phyloP scores from a whole-genome alignment of 192 early-diverging fungal genomes.

The Endogone sp. region DNA sequence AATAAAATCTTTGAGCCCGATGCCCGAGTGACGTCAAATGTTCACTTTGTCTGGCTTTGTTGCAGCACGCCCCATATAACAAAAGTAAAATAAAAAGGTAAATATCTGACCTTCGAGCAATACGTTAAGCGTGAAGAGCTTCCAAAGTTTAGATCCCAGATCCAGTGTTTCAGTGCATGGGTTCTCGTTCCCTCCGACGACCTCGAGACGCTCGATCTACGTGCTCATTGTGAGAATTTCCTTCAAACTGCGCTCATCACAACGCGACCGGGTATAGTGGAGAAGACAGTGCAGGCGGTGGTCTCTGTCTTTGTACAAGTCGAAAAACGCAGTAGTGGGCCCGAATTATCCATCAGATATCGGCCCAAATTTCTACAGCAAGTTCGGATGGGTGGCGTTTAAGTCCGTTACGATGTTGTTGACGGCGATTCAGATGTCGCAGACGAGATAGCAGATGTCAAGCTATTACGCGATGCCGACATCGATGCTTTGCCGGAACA shows the following conservation, averaged over 20 bases:
- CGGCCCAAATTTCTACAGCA: slow-evolving; percentile 4
- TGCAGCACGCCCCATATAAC: too few relatives aligned
- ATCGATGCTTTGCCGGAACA: background rate
- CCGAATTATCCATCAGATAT: slow-evolving; percentile 2
- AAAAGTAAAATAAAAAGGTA: too few relatives aligned
- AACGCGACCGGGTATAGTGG: background rate
- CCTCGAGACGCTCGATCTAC: background rate
- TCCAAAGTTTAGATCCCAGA: background rate
- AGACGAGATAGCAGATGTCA: background rate
- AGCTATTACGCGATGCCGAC: background rate
- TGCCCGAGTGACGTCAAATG: too few relatives aligned
- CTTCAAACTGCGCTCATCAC: slow-evolving; percentile 1
- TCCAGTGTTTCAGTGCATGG: background rate
- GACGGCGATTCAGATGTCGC: background rate
- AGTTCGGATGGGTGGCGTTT: background rate
- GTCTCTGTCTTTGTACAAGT: slow-evolving; percentile 9
- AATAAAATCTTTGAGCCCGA: too few relatives aligned
- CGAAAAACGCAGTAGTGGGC: slow-evolving; percentile 5
- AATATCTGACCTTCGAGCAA: slow-evolving; percentile 5
- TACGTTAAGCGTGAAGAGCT: slow-evolving; percentile 6
- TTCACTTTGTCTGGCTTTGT: too few relatives aligned
- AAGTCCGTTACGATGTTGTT: background rate
- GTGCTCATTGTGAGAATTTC: slow-evolving; percentile 8
- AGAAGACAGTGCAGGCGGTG: background rate
- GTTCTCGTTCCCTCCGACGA: slow-evolving; percentile 8